phyloP scores from a whole-genome alignment of 2,329 filamentous ascomycete genomes.

The Fusarium sp. region DNA sequence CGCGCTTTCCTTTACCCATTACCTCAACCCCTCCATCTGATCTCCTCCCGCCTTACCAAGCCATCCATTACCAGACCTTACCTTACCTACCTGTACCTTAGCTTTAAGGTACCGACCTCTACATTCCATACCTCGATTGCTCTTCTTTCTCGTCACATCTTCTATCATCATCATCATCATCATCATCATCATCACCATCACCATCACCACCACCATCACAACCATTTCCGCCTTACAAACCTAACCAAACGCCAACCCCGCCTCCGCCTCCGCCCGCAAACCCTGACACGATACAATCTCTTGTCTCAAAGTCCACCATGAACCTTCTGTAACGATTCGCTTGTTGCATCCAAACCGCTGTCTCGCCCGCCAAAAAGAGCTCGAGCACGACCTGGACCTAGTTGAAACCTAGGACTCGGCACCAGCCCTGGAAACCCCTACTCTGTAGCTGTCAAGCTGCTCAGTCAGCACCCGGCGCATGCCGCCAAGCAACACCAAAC shows the following conservation, averaged over 20 bases:
- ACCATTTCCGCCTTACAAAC: neutral
- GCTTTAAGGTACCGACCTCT: slow-evolving; percentile 34
- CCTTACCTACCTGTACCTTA: slow-evolving; percentile 18
- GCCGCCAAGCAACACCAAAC: slow-evolving; percentile 58
- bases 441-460: slow-evolving; percentile 41
- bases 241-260: slow-evolving; percentile 14
- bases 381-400: slow-evolving; percentile 41
- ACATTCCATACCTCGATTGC: slow-evolving; percentile 25
- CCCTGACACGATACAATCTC: slow-evolving; percentile 19
- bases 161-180: slow-evolving; percentile 30
- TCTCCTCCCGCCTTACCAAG: slow-evolving; percentile 11
- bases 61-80: slow-evolving; percentile 2
- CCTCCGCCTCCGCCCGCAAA: slow-evolving; percentile 1
- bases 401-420: slow-evolving; percentile 29
- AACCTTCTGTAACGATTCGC: slow-evolving; percentile 42
- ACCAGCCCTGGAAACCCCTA: slow-evolving; percentile 14
- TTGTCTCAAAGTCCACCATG: slow-evolving; percentile 40
- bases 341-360: slow-evolving; percentile 43
- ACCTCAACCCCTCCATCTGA: slow-evolving; percentile 34
- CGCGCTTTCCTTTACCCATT: slow-evolving; percentile 29
- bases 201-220: slow-evolving; percentile 16
- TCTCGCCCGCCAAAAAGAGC: slow-evolving; percentile 37
- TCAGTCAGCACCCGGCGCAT: slow-evolving; percentile 52
- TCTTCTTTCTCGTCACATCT: slow-evolving; percentile 27
- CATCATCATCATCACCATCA: slow-evolving; percentile 26